Evolutionary conservation across 768 basidiomycete species (phyloP).

Genomic region (Sporobolomyces phaffii): DNA sequence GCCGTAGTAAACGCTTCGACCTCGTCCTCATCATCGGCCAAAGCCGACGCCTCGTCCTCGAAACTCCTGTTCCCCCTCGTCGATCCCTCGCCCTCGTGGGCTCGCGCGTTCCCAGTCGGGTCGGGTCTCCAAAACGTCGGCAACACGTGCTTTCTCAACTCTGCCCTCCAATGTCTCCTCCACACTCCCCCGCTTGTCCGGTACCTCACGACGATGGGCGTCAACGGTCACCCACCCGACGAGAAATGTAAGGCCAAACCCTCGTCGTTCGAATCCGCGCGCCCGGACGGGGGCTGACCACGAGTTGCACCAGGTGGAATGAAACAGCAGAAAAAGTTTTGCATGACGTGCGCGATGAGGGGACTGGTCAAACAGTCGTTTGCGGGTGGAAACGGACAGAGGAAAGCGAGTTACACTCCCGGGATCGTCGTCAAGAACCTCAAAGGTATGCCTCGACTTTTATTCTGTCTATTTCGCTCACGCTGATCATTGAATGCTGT

Average conservation of each 20-base stretch:
- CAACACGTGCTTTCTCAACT: conserved; percentile 77
- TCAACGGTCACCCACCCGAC: background rate
- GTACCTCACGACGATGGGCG: conserved; percentile 11
- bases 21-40: background rate
- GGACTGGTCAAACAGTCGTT: conserved; percentile 57
- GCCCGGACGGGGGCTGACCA: background rate
- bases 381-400: conserved; percentile 45
- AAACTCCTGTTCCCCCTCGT: conserved; percentile 22
- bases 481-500: background rate
- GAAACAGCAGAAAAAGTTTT: conserved; percentile 53
- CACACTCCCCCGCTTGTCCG: conserved; percentile 82
- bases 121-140: conserved; percentile 41
- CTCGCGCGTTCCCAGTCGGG: conserved; percentile 15
- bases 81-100: conserved; percentile 30
- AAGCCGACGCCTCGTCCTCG: background rate
- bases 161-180: conserved; percentile 82
- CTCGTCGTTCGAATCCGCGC: no score
- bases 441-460: conserved; percentile 54
- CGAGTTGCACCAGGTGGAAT: background rate
- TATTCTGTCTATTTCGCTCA: background rate
- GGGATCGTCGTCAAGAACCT: conserved; percentile 61
- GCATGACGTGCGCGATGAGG: conserved; percentile 70
- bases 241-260: conserved; percentile 5
- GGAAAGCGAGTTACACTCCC: conserved; percentile 57
- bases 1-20: background rate